Evolutionary conservation across 2,329 filamentous ascomycete genomes (phyloP), one percentile per base, ranked within the genome.

Genomic region (Verticillium longisporum): DNA sequence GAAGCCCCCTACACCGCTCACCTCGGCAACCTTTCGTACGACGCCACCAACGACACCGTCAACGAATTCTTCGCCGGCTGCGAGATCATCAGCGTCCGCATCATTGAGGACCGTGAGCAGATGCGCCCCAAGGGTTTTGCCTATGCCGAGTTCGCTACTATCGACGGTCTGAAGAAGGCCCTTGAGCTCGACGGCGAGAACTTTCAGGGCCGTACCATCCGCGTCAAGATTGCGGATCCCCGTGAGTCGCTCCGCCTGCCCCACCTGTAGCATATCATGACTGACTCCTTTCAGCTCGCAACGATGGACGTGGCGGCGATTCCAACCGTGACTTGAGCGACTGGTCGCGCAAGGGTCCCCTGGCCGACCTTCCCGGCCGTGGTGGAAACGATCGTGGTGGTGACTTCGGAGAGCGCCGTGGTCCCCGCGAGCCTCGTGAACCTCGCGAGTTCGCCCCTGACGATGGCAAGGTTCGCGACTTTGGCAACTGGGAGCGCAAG

Each of bases 61-160:
- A 87, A 83, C 68, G 90, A 92, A 59, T 95, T 98, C 72, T 96
- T 99, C 72, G 79, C 82, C 59, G 91, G 83, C 61, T 97, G 94
- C 75, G 85, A 92, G 66, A 88, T 97, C 68, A 90, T 90, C 67
- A 97, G 87, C 73, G 92, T 99, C 67, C 91, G 95, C 70, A 92
- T 99, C 70, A 96, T 99, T 66, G 94, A 97, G 80, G 96, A 99
- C 77, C 95, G 94, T 73, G 83, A 97, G 74, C 90, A 95, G 73
- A 87, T 89, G 76, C 92, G 93, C 72, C 95, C 95, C 66, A 99
- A 99, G 82, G 95, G 95, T 57, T 99, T 99, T 71, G 95, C 94
- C 64, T 99, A 99, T 74, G 94, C 96, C 66, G 95, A 99, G 76
- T 99, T 99, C 71, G 87, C 83, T 67, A 88, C 87, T 58, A 79